Evolutionary conservation across 495 filamentous ascomycete genomes (phyloP), one percentile per base, ranked within the genome.

Genomic region (Hypoxylon subgilvum): DNA sequence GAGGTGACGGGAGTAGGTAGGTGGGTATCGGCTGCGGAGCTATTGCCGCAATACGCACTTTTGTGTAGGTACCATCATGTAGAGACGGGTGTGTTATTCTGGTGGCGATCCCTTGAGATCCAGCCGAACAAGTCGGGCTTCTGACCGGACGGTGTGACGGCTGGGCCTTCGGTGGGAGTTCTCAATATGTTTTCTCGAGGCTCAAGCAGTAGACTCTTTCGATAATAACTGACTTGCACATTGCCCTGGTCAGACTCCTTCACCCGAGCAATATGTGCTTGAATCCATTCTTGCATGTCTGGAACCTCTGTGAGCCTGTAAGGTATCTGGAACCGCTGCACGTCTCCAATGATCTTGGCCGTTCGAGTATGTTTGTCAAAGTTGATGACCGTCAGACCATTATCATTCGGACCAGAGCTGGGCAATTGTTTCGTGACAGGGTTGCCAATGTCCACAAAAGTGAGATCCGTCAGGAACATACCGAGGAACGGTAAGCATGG

Each of bases 311-410:
- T 79, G 12, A 99, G 81, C 13, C 87, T 85, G 66, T 99, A 96
- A 0, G 95, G 94, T 39, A 96, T 89, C 69, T 99, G 95, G 81
- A 99, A 99, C 19, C 94, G 86, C 71, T 97, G 94, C 8, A 97
- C 82, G 62, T 97, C 92, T 51, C 91, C 90, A 68, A 99, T 96
- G 69, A 96, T 92, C 66, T 89, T 89, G 6, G 95, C 93, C 2
- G 92, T 97, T 69, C 91, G 90, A 69, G 87, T 88, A 68, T 97
- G 89, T 74, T 97, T 99, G 80, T 97, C 94, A 58, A 96, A 99
- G 74, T 99, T 99, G 81, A 99, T 92, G 13, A 97, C 90, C 0
- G 83, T 80, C 70, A 88, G 80, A 25, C 86, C 82, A 71, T 49
- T 78, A 66, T 52, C 84, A 63, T 68, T 72, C 63, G 57, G 78